Percentiles rank a stretch among this genome's conserved stretches.
These are phyloP conservation scores for Neurospora sp. DNA, from an alignment of 495 filamentous ascomycete species.

Conservation along the genomic window DNA sequence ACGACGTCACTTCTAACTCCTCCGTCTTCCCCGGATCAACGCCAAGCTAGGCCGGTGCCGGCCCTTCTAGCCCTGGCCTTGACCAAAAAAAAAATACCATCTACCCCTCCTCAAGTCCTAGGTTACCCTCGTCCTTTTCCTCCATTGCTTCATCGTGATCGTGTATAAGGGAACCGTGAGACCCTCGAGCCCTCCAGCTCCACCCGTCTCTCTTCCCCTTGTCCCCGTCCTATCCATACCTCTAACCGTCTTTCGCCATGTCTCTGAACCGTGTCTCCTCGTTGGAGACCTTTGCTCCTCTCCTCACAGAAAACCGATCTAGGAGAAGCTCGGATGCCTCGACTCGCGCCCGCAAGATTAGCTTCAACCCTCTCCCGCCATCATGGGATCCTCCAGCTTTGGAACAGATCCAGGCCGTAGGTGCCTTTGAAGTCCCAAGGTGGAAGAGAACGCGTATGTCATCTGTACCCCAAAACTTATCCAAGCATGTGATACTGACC, in stretches of 20 bases:
- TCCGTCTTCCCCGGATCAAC: not conserved
- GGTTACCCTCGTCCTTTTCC: not conserved
- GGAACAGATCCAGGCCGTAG: slow-evolving; percentile 39
- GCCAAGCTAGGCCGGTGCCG: not conserved
- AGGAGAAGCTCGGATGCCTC: slow-evolving; percentile 32
- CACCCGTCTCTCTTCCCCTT: not conserved
- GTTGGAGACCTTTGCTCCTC: slow-evolving; percentile 37
- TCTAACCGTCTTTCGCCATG: slow-evolving; percentile 20
- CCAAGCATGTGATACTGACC: slow-evolving; percentile 4
- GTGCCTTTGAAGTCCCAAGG: slow-evolving; percentile 59
- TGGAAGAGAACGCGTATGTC: slow-evolving; percentile 53
- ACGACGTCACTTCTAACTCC: not conserved
- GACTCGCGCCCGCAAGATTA: slow-evolving; percentile 35
- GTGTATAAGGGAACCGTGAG: not conserved
- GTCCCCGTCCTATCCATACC: not conserved
- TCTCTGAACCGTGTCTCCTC: slow-evolving; percentile 42
- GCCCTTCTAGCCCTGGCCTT: not conserved
- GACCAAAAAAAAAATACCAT: not conserved
- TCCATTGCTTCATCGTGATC: not conserved
- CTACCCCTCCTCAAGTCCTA: not conserved
- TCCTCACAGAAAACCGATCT: slow-evolving; percentile 27
- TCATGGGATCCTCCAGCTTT: slow-evolving; percentile 32
- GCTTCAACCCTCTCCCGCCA: slow-evolving; percentile 43
- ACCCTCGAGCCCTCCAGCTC: not conserved
- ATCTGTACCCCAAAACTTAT: not conserved